Conservation (phyloP, 2,329 filamentous ascomycete species). For the Alternaria infectoria region DNA sequence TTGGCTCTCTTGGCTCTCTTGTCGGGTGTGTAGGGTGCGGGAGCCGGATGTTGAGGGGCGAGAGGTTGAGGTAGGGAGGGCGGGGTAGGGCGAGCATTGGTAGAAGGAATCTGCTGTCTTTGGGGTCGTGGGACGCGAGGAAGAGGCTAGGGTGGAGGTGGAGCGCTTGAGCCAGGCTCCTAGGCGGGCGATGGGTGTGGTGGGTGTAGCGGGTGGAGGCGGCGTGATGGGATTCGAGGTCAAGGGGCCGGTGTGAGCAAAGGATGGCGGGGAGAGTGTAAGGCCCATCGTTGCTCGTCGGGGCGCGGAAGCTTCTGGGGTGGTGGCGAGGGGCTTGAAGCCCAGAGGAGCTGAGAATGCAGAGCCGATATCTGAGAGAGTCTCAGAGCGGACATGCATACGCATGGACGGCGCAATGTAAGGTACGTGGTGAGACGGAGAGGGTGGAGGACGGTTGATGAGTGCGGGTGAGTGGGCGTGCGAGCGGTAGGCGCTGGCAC, state of each 20-base stretch:
- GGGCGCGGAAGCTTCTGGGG: conserved; percentile 12
- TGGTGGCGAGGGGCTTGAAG: conserved; percentile 33
- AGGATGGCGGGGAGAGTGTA: conserved; percentile 31
- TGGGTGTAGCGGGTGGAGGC: conserved; percentile 39
- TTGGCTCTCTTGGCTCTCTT: conserved; percentile 37
- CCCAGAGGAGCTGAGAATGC: conserved; percentile 52
- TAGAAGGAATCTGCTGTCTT: conserved; percentile 35
- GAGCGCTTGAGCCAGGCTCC: conserved; percentile 47
- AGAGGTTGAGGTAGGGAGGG: conserved; percentile 7
- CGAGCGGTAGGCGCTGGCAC: conserved; percentile 47
- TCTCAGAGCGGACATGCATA: conserved; percentile 55
- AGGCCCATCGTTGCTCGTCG: conserved; percentile 29
- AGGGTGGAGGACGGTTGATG: conserved; percentile 37
- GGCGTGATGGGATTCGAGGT: conserved; percentile 47
- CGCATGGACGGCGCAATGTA: conserved; percentile 55
- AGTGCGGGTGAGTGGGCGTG: conserved; percentile 35
- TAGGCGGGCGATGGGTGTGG: conserved; percentile 41
- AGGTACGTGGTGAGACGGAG: conserved; percentile 52
- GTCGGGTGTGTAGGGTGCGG: conserved; percentile 34
- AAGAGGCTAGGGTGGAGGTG: conserved; percentile 28
- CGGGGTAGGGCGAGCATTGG: conserved; percentile 28
- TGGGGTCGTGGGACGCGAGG: conserved; percentile 16
- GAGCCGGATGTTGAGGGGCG: conserved; percentile 33
- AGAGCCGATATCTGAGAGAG: conserved; percentile 56
- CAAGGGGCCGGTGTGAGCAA: conserved; percentile 33